Percentiles rank a stretch among this genome's conserved stretches.
phyloP scores from a whole-genome alignment of 2,329 filamentous ascomycete species.

The Exophiala sideris region DNA sequence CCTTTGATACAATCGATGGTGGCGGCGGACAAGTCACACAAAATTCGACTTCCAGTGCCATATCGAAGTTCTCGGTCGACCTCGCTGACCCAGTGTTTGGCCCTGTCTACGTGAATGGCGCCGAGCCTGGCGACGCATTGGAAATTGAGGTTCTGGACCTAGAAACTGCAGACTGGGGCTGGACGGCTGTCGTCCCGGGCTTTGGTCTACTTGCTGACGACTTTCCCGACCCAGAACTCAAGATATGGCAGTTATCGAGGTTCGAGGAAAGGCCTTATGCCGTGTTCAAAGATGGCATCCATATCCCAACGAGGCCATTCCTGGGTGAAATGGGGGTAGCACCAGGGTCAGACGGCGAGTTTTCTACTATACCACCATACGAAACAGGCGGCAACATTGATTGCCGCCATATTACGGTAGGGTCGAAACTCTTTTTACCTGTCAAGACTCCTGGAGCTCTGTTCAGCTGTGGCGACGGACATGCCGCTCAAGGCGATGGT shows the following conservation, averaged over 20 bases:
- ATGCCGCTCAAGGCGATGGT: slow-evolving; percentile 54
- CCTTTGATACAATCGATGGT: slow-evolving; percentile 43
- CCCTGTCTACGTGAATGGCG: slow-evolving; percentile 49
- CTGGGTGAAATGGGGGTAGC: slow-evolving; percentile 54
- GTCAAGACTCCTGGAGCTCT: slow-evolving; percentile 50
- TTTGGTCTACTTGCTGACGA: slow-evolving; percentile 53
- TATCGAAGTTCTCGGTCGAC: not conserved
- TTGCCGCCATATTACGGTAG: slow-evolving; percentile 49
- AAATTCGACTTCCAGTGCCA: not conserved
- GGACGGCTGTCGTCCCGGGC: slow-evolving; percentile 51
- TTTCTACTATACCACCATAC: slow-evolving; percentile 51
- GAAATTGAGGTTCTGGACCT: slow-evolving; percentile 51
- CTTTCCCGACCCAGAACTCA: slow-evolving; percentile 43
- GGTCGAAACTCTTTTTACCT: slow-evolving; percentile 49
- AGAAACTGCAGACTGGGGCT: slow-evolving; percentile 47
- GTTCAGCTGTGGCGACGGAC: slow-evolving; percentile 55
- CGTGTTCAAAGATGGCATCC: slow-evolving; percentile 48
- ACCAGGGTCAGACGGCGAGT: slow-evolving; percentile 43
- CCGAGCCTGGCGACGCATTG: slow-evolving; percentile 52
- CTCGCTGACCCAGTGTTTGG: slow-evolving; percentile 48
- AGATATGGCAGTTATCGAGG: slow-evolving; percentile 49
- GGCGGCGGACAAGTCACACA: slow-evolving; percentile 36
- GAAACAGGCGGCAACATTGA: slow-evolving; percentile 56
- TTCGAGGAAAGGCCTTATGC: slow-evolving; percentile 35
- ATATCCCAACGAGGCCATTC: slow-evolving; percentile 51